A percentile compares a stretch with the other conserved stretches of the same genome.
phyloP scores from a whole-genome alignment of 306 rosid species.

The Styphnolobium japonicum region DNA sequence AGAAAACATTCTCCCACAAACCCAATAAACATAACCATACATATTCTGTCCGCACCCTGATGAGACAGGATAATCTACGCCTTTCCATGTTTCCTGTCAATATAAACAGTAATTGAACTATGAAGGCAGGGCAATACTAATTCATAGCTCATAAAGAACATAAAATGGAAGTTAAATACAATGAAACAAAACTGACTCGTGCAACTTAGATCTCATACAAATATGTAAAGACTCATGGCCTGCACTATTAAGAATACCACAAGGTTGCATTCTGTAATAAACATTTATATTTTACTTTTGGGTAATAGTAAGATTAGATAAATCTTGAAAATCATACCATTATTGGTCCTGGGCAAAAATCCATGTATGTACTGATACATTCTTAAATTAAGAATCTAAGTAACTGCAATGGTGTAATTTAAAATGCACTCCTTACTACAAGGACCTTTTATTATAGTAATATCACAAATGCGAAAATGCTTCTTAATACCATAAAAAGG shows the following conservation, averaged over 20 bases:
- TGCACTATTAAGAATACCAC: background rate
- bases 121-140: background rate
- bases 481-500: background rate
- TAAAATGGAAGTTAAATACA: background rate
- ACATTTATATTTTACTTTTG: background rate
- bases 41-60: conserved; percentile 14
- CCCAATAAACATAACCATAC: conserved; percentile 10
- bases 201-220: background rate
- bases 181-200: background rate
- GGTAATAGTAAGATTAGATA: background rate
- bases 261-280: background rate
- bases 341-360: background rate
- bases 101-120: background rate
- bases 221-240: background rate
- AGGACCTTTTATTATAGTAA: background rate
- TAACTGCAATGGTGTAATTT: background rate
- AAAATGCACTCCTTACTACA: background rate
- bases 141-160: background rate
- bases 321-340: background rate
- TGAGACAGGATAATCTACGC: background rate
- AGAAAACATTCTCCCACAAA: conserved; percentile 29
- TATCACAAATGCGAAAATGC: background rate
- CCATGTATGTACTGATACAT: background rate
- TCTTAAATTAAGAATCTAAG: background rate
- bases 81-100: conserved; percentile 29